A percentile compares a stretch with the other conserved stretches of the same genome.
These are phyloP conservation scores for Alternaria novae-zelandiae DNA, from an alignment of 2,329 filamentous ascomycete genomes.

Conservation along the genomic window DNA sequence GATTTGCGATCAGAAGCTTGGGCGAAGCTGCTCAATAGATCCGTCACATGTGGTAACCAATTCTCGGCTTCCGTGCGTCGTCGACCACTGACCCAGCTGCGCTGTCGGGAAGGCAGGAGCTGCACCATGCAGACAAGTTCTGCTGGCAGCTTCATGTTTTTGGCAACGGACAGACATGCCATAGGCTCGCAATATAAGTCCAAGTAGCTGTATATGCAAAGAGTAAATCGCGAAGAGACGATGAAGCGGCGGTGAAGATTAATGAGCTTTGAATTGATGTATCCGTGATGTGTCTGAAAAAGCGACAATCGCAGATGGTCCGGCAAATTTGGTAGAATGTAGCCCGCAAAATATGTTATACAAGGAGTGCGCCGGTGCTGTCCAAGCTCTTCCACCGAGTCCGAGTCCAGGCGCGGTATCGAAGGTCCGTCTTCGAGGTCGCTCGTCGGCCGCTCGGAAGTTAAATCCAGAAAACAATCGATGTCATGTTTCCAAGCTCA, in stretches of 20 bases:
- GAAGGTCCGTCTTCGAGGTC: conserved; percentile 8
- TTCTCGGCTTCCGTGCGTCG: neutral
- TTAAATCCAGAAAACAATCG: conserved; percentile 8
- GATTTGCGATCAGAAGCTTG: neutral
- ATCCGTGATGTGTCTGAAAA: conserved; percentile 31
- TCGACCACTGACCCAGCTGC: neutral
- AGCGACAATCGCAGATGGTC: conserved; percentile 21
- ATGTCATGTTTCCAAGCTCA: conserved; percentile 12
- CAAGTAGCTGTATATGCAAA: neutral
- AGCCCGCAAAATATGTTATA: conserved; percentile 35
- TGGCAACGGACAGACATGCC: neutral
- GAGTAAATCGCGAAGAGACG: neutral
- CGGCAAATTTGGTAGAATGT: conserved; percentile 30
- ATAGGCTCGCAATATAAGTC: neutral
- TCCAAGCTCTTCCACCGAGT: conserved; percentile 16
- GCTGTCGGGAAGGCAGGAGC: neutral
- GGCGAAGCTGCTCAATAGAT: neutral
- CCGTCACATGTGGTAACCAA: neutral
- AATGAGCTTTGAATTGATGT: conserved; percentile 31
- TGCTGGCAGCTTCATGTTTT: neutral
- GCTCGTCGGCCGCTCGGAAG: conserved; percentile 6
- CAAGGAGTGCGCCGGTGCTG: conserved; percentile 25
- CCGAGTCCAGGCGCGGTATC: conserved; percentile 5
- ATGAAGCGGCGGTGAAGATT: conserved; percentile 8
- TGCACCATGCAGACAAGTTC: neutral